Conservation (phyloP, 257 asterid species). For the Scutellaria galericulata region DNA sequence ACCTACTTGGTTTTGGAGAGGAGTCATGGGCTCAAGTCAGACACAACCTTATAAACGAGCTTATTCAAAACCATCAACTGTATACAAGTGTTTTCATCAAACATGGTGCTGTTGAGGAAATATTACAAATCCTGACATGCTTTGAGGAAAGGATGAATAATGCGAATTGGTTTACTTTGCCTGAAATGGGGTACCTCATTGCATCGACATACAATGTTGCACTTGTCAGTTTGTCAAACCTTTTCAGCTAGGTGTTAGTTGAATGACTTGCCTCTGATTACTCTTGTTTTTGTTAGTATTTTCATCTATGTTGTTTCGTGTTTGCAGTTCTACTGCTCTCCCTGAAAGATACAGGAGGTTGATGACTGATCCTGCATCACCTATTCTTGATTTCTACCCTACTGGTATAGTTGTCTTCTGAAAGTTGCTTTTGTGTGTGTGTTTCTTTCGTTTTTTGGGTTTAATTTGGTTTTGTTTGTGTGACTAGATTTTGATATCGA, state of each 20-base stretch:
- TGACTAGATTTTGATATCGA: slow-evolving; percentile 84
- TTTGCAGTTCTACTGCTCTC: slow-evolving; percentile 76
- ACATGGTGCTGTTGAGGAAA: too few relatives aligned
- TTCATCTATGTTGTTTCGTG: slow-evolving; percentile 41
- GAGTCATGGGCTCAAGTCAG: too few relatives aligned
- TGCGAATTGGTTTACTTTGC: too few relatives aligned
- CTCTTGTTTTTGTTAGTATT: slow-evolving; percentile 22
- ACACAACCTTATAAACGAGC: too few relatives aligned
- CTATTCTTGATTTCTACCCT: slow-evolving; percentile 80
- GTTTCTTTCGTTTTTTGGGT: slow-evolving; percentile 8
- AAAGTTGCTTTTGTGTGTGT: slow-evolving; percentile 1
- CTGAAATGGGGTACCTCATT: too few relatives aligned
- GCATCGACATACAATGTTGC: too few relatives aligned
- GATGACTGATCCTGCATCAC: slow-evolving; percentile 92
- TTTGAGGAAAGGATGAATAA: too few relatives aligned
- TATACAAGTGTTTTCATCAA: too few relatives aligned
- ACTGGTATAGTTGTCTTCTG: slow-evolving; percentile 55
- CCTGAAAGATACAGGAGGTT: slow-evolving; percentile 77
- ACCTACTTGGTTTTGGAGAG: too few relatives aligned
- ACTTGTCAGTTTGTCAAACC: neutral
- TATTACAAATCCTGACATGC: too few relatives aligned
- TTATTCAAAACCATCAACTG: too few relatives aligned
- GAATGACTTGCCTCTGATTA: slow-evolving; percentile 23
- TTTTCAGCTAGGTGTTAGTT: slow-evolving; percentile 22
- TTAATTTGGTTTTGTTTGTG: slow-evolving; percentile 27